Conservation (phyloP, 306 rosid species). For the Trifolium dubium region DNA sequence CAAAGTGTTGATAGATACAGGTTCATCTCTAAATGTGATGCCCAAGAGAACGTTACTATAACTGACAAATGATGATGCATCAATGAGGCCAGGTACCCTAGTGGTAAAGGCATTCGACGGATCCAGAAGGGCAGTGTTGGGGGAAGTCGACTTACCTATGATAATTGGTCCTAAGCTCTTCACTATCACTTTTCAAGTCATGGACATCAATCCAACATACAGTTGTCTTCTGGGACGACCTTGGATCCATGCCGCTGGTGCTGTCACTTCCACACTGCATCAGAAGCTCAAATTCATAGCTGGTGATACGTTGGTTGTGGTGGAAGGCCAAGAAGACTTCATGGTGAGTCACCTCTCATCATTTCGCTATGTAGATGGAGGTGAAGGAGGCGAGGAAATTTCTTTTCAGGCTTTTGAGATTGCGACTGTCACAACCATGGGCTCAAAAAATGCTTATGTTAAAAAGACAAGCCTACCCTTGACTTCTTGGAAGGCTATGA, state of each 20-base stretch:
- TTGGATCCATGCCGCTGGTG: not conserved
- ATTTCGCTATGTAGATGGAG: not conserved
- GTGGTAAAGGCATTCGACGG: too few relatives aligned
- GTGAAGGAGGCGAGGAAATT: not conserved
- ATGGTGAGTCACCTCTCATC: not conserved
- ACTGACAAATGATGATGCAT: too few relatives aligned
- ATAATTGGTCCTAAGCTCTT: not conserved
- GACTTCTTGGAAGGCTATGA: not conserved
- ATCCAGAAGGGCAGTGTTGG: too few relatives aligned
- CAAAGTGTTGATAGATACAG: too few relatives aligned
- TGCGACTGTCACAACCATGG: not conserved
- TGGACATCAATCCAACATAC: not conserved
- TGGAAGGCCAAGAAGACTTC: too few relatives aligned
- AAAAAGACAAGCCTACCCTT: not conserved
- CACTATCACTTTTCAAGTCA: not conserved
- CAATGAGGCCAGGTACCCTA: too few relatives aligned
- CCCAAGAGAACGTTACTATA: too few relatives aligned
- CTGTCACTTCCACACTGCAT: not conserved
- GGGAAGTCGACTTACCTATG: not conserved
- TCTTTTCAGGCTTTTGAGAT: not conserved
- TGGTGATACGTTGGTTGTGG: too few relatives aligned
- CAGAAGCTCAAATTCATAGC: too few relatives aligned
- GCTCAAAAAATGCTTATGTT: too few relatives aligned
- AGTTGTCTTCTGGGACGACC: not conserved
- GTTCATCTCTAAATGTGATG: too few relatives aligned